phyloP scores from a whole-genome alignment of 169 alveolate species.

The Eimeria praecox region DNA sequence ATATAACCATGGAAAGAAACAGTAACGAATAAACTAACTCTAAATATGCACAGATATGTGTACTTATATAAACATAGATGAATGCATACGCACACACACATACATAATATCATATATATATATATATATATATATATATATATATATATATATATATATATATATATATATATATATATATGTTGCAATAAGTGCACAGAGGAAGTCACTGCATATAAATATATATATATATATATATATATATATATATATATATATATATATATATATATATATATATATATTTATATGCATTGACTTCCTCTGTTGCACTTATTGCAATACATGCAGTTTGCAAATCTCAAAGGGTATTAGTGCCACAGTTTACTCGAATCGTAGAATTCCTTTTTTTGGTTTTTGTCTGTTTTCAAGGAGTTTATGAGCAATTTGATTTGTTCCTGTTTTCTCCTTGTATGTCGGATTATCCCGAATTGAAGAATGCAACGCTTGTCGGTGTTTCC shows the following conservation, averaged over 20 bases:
- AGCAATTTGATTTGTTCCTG: background rate
- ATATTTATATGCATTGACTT: too few relatives aligned
- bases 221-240: conserved; percentile 20
- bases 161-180: too few relatives aligned
- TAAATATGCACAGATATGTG: too few relatives aligned
- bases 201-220: background rate
- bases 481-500: conserved; percentile 2
- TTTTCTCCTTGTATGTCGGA: background rate
- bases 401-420: background rate
- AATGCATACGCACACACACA: background rate
- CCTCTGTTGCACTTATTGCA: too few relatives aligned
- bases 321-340: too few relatives aligned
- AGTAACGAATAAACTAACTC: background rate
- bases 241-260: background rate
- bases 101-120: background rate
- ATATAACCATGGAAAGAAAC: background rate
- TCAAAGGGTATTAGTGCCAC: background rate
- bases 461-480: background rate
- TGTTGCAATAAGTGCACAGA: too few relatives aligned
- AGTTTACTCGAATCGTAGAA: conserved; percentile 8
- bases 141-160: too few relatives aligned
- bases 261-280: too few relatives aligned
- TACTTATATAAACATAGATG: too few relatives aligned
- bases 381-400: background rate
- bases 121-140: background rate